Base-by-base conservation (phyloP, 306 rosid genomes). In the Castanea sativa region DNA sequence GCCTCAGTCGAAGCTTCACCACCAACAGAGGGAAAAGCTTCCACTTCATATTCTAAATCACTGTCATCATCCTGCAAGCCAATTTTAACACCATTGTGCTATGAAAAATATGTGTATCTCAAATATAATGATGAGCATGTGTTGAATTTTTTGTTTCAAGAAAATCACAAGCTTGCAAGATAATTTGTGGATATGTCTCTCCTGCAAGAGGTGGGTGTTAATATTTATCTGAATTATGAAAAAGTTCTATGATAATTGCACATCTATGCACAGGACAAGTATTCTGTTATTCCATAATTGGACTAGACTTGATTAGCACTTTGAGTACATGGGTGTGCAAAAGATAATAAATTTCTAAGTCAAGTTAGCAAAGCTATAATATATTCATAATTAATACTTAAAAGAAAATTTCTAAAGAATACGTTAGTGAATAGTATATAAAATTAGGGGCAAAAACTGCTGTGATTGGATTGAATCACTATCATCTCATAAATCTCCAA, bases 51-150 rank as follows among this genome's bases (percentile, higher is more conserved):
- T 53, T 95, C 99, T 41, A 90, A 71, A 78, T 95, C 99, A 77
- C 99, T 92, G 11, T 95, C 94, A 84, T 91, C 92, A 73, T 95
- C 97, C 99, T 92, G 96, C 70, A 73, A 89, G 68, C 74, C 83
- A 70, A 76, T 33, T 82, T 79, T 78, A 77, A 81, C 80, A 68
- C 70, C 73, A 76, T 53, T 71, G 59, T 68, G 41, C 81, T 52
- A 32, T 55, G 15, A 73, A 53, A 60, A 69, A 41, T 35, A 16
- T 16, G 41, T 4, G 29, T 19, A 4, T 68, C 6, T 68, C 5
- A 5, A 27, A 27, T 4, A 27, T 25, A 61, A 27, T 25, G 33
- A 4, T 12, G 38, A 63, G 5, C 38, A 29, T 29, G 43, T 2
- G 43, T 0, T 18, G 30, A 63, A 1, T 14, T 13, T 6, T 33